A percentile compares a stretch with the other conserved stretches of the same genome.
Evolutionary conservation across 2,329 filamentous ascomycete genomes (phyloP).

Genomic region (Diplocarpon mali): DNA sequence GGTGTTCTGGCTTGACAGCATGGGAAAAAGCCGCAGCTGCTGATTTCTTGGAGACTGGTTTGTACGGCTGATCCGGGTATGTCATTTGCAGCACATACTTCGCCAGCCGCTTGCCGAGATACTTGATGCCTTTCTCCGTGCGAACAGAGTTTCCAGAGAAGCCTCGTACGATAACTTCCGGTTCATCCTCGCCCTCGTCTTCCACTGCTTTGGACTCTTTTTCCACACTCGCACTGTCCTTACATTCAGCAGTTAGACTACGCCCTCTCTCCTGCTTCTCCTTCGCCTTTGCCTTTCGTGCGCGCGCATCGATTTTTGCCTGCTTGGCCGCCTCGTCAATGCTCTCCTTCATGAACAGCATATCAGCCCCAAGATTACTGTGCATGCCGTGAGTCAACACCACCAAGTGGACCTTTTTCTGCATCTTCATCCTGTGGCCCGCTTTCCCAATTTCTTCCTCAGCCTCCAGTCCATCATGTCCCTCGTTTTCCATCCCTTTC

Average conservation of each 20-base stretch:
- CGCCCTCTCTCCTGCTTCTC: conserved; percentile 30
- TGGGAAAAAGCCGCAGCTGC: conserved; percentile 33
- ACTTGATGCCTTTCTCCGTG: conserved; percentile 93
- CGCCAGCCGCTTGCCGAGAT: conserved; percentile 85
- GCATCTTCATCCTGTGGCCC: conserved; percentile 36
- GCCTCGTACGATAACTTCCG: conserved; percentile 80
- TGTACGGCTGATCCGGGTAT: conserved; percentile 84
- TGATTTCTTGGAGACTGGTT: conserved; percentile 47
- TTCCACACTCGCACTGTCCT: conserved; percentile 8
- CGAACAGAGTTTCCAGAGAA: conserved; percentile 83
- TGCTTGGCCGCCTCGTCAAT: conserved; percentile 76
- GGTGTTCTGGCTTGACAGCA: conserved; percentile 28
- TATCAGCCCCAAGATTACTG: conserved; percentile 90
- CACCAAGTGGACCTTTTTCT: conserved; percentile 80
- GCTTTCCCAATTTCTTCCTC: conserved; percentile 8
- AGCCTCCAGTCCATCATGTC: conserved; percentile 16
- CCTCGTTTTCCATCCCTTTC: conserved; percentile 19
- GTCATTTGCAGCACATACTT: conserved; percentile 84
- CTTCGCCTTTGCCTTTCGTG: conserved; percentile 42
- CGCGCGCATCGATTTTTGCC: conserved; percentile 57
- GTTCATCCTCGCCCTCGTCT: conserved; percentile 47
- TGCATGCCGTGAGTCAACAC: conserved; percentile 89
- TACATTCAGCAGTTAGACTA: conserved; percentile 13
- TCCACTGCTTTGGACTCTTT: conserved; percentile 12
- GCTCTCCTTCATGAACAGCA: conserved; percentile 95